Evolutionary conservation across 2,329 filamentous ascomycete species (phyloP).

Genomic region (Trichoderma hamatum): DNA sequence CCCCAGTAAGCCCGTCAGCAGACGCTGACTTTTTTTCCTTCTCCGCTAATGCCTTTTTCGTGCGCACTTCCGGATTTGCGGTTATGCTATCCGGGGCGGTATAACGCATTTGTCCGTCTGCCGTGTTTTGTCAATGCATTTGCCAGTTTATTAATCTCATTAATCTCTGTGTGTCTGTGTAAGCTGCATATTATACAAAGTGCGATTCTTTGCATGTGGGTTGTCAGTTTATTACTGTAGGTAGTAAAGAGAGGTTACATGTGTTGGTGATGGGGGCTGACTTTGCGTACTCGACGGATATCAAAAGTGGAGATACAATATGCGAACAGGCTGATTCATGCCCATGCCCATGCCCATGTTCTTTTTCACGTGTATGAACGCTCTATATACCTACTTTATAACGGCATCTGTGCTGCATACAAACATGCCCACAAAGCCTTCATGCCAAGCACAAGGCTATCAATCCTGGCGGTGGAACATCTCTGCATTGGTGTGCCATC

Average conservation of each 20-base stretch:
- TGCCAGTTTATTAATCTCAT: background rate
- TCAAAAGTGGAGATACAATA: background rate
- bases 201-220: background rate
- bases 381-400: background rate
- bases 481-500: background rate
- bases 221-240: background rate
- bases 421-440: background rate
- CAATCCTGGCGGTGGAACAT: background rate
- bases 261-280: background rate
- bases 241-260: background rate
- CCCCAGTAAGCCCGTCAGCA: constrained; percentile 21
- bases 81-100: constrained; percentile 5
- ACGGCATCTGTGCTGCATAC: background rate
- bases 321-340: background rate
- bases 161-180: background rate
- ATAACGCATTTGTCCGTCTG: constrained; percentile 7
- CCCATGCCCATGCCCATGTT: background rate
- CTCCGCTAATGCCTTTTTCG: constrained; percentile 2
- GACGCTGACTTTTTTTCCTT: constrained; percentile 8
- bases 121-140: background rate
- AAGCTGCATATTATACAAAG: background rate
- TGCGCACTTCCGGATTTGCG: background rate
- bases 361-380: background rate
- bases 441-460: background rate
- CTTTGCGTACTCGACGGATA: background rate